phyloP scores from a whole-genome alignment of 1,284 basidiomycete species.

The Pisolithus thermaeus region DNA sequence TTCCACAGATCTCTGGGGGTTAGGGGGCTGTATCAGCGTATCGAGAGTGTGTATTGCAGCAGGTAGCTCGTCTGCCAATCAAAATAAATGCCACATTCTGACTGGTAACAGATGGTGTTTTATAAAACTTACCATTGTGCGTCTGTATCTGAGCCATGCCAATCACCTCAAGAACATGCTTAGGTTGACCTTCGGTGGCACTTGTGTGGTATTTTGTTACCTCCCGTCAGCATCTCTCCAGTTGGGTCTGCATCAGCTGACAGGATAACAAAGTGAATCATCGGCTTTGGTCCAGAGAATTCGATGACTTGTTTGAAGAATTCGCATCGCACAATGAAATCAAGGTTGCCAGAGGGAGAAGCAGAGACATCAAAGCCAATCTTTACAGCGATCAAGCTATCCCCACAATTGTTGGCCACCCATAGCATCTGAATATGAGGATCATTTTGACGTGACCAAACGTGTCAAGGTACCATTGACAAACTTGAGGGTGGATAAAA shows the following conservation, averaged over 20 bases:
- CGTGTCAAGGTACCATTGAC: slow-evolving; percentile 66
- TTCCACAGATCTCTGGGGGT: slow-evolving; percentile 62
- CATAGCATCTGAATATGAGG: slow-evolving; percentile 74
- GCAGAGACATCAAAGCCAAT: slow-evolving; percentile 61
- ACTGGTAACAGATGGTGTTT: neutral
- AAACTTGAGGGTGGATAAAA: slow-evolving; percentile 76
- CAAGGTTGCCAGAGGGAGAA: slow-evolving; percentile 51
- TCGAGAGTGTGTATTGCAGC: slow-evolving; percentile 87
- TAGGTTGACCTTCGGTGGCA: slow-evolving; percentile 70
- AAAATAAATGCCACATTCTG: neutral
- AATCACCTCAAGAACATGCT: slow-evolving; percentile 75
- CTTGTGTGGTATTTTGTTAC: slow-evolving; percentile 70
- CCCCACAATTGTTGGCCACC: slow-evolving; percentile 76
- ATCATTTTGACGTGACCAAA: slow-evolving; percentile 82
- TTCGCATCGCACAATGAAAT: slow-evolving; percentile 46
- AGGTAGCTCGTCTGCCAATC: slow-evolving; percentile 61
- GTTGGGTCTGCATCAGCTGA: slow-evolving; percentile 73
- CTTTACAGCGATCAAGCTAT: slow-evolving; percentile 76
- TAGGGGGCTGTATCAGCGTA: slow-evolving; percentile 63
- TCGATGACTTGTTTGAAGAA: slow-evolving; percentile 76
- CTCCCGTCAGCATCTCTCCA: slow-evolving; percentile 50
- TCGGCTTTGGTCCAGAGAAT: slow-evolving; percentile 75
- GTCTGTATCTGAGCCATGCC: slow-evolving; percentile 85
- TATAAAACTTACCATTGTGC: slow-evolving; percentile 54
- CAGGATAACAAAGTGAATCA: slow-evolving; percentile 80